Conservation (phyloP, 208 protist species). For the Jaenimonas drosophilae region DNA sequence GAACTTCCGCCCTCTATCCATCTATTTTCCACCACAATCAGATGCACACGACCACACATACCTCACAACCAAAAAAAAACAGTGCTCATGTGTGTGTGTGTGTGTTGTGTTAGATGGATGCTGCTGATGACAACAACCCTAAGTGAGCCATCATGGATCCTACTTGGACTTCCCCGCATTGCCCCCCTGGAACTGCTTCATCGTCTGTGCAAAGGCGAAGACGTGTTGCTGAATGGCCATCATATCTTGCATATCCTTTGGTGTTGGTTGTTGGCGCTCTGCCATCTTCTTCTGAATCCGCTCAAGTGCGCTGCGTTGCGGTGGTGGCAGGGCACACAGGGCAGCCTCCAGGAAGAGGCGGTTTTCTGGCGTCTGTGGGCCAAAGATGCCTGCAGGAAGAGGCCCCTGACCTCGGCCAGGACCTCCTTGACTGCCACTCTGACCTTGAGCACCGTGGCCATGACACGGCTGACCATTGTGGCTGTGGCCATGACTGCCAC, state of each 20-base stretch:
- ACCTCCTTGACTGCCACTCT: slow-evolving; percentile 10
- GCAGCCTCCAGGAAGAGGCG: slow-evolving; percentile 61
- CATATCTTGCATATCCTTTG: slow-evolving; percentile 62
- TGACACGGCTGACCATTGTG: slow-evolving; percentile 9
- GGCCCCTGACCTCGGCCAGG: slow-evolving; percentile 7
- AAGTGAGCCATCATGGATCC: not conserved
- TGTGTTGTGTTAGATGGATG: not conserved
- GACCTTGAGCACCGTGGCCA: slow-evolving; percentile 6
- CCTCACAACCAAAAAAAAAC: too few relatives aligned
- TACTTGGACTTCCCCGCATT: not conserved
- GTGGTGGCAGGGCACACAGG: slow-evolving; percentile 42
- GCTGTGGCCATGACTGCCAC: slow-evolving; percentile 10
- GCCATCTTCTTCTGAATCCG: slow-evolving; percentile 53
- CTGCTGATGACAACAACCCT: slow-evolving; percentile 1
- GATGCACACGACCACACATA: too few relatives aligned
- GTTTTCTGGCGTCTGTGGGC: slow-evolving; percentile 12
- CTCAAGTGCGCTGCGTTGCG: slow-evolving; percentile 40
- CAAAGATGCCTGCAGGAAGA: too few relatives aligned
- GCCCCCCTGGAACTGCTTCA: slow-evolving; percentile 45
- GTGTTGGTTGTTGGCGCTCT: slow-evolving; percentile 22
- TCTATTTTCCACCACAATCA: too few relatives aligned
- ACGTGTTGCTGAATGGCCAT: slow-evolving; percentile 68
- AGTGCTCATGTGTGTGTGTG: slow-evolving; percentile 1
- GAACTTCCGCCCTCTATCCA: too few relatives aligned
- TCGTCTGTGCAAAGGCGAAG: slow-evolving; percentile 61